Evolutionary conservation across 2,329 filamentous ascomycete genomes (phyloP).

Genomic region (Teratosphaeria zuluensis): DNA sequence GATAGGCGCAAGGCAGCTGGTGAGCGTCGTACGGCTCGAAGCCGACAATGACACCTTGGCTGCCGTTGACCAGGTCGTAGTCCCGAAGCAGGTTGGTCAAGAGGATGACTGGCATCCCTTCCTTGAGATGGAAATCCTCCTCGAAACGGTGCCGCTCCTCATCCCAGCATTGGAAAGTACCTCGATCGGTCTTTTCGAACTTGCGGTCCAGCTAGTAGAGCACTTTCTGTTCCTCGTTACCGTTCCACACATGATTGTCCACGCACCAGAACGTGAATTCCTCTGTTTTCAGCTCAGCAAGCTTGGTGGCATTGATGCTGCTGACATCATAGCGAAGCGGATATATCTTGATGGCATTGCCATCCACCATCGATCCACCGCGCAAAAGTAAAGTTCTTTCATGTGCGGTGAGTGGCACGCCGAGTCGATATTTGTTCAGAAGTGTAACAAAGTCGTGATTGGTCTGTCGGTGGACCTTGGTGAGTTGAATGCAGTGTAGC

Average conservation of each 20-base stretch:
- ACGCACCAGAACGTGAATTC: neutral
- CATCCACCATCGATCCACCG: neutral
- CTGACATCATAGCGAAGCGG: neutral
- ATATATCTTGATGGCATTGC: neutral
- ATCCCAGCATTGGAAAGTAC: neutral
- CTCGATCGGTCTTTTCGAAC: neutral
- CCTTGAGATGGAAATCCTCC: conserved; percentile 37
- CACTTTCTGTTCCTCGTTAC: neutral
- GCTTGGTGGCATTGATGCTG: neutral
- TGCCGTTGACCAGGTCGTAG: conserved; percentile 38
- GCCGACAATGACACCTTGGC: conserved; percentile 36
- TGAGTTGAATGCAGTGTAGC: conserved; percentile 45
- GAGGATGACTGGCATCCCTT: conserved; percentile 44
- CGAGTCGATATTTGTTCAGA: conserved; percentile 46
- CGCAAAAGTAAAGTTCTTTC: conserved; percentile 34
- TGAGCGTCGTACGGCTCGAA: conserved; percentile 13
- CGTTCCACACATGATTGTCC: neutral
- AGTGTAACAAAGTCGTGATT: conserved; percentile 45
- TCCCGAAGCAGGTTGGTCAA: conserved; percentile 40
- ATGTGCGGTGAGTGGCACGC: conserved; percentile 26
- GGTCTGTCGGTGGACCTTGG: conserved; percentile 47
- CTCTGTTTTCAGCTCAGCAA: neutral
- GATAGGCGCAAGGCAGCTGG: neutral
- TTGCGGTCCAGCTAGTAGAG: neutral
- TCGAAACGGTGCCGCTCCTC: conserved; percentile 36